Conservation (phyloP, 345 rosid genomes). For the Arabis hirsuta region DNA sequence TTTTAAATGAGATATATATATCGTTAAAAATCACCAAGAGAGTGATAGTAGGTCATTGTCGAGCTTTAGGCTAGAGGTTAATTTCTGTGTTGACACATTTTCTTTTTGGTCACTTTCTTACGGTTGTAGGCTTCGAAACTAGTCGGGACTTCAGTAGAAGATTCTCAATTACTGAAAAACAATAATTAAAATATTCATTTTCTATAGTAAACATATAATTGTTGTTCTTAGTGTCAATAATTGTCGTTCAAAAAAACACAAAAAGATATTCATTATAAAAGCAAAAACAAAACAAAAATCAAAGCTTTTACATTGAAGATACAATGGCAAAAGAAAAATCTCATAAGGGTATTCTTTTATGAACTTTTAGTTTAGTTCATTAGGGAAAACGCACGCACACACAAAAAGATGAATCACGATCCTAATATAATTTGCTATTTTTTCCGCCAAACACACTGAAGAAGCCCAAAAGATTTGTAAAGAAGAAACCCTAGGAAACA, state of each 20-base stretch:
- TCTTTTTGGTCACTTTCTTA: background rate
- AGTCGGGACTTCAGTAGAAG: background rate
- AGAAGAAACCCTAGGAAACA: slow-evolving; percentile 1
- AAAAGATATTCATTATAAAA: slow-evolving; percentile 27
- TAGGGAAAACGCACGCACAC: background rate
- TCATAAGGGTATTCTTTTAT: background rate
- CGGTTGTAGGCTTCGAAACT: background rate
- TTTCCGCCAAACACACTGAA: slow-evolving; percentile 10
- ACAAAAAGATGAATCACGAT: background rate
- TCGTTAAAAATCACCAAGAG: background rate
- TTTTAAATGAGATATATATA: no score
- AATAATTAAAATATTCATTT: no score
- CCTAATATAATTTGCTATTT: background rate
- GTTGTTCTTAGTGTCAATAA: background rate
- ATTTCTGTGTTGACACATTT: background rate
- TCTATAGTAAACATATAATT: no score
- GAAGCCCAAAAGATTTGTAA: slow-evolving; percentile 3
- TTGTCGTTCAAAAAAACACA: background rate
- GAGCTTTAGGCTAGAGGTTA: background rate
- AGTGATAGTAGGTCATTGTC: background rate
- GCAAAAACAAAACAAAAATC: background rate
- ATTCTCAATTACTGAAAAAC: background rate
- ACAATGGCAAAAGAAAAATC: background rate
- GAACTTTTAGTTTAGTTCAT: slow-evolving; percentile 17
- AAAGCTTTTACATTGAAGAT: background rate